Conservation (phyloP, 495 filamentous ascomycete genomes). For the Penicillium bialowiezense region DNA sequence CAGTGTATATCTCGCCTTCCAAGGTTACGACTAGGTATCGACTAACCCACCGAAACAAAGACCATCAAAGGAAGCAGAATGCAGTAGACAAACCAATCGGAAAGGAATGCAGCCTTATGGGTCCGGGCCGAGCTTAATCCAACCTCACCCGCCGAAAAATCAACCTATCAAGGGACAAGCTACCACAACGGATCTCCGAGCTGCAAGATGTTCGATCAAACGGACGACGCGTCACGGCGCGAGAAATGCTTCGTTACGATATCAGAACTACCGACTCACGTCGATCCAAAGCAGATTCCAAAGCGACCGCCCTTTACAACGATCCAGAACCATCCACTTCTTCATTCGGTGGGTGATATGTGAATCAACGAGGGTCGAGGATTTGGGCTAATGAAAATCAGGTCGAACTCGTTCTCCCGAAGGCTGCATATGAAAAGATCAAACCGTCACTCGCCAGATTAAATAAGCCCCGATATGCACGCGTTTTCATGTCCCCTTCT, state of each 20-base stretch:
- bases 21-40: too few species aligned
- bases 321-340: slow-evolving; percentile 64
- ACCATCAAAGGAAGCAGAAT: too few species aligned
- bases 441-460: slow-evolving; percentile 50
- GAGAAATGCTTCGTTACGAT: slow-evolving; percentile 75
- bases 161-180: too few species aligned
- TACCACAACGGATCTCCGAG: neutral
- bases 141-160: slow-evolving; percentile 16
- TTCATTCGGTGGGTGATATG: slow-evolving; percentile 61
- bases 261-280: slow-evolving; percentile 57
- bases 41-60: too few species aligned
- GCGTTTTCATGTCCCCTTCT: slow-evolving; percentile 71
- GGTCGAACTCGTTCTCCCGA: slow-evolving; percentile 74
- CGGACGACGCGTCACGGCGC: slow-evolving; percentile 51
- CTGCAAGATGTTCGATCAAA: slow-evolving; percentile 55
- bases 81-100: too few species aligned
- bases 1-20: too few species aligned
- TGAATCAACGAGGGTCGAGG: slow-evolving; percentile 1
- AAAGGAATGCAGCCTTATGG: slow-evolving; percentile 9
- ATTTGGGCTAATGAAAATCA: slow-evolving; percentile 25
- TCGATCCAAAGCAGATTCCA: slow-evolving; percentile 69
- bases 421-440: slow-evolving; percentile 59
- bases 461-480: slow-evolving; percentile 53
- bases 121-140: slow-evolving; percentile 28
- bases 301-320: slow-evolving; percentile 74